Base-by-base conservation (phyloP, 1,284 basidiomycete genomes). In the Ustilago shanxiensis region DNA sequence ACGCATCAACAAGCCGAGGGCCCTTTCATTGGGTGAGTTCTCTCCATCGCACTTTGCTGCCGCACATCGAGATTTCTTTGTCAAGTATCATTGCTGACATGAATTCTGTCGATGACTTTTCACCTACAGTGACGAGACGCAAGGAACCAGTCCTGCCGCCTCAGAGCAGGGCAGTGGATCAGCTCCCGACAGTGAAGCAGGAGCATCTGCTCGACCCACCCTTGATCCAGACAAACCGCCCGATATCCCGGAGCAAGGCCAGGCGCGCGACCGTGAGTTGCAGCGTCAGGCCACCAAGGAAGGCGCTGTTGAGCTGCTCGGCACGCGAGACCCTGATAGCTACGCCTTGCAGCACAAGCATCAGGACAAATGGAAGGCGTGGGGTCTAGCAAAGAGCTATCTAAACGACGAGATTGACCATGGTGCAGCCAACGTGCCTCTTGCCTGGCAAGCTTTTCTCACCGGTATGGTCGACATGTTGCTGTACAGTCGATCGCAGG, bases 401-500 rank as follows among this genome's bases (percentile, higher is more conserved):
- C 55, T 80, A 24, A 63, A 80, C 50, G 75, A 80, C 54, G 65
- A 78, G 51, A 74, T 81, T 29, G 75, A 79, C 18, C 80, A 81
- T 20, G 52, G 45, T 8, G 76, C 71, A 5, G 74, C 80, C 31
- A 60, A 72, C 6, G 70, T 82, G 13, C 80, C 78, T 13, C 72
- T 82, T 4, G 75, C 80, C 26, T 81, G 79, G 79, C 77, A 79
- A 65, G 79, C 74, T 2, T 67, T 82, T 33, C 52, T 81, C 35
- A 81, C 80, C 10, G 80, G 80, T 7, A 66, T 82, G 55, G 58
- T 82, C 35, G 80, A 82, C 45, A 79, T 76, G 66, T 60, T 81
- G 57, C 67, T 82, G 20, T 82, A 82, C 61, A 68, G 63, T 52
- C 66, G 74, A 26, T 74, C 71, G 13, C 16, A 39, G 16, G 77